Evolutionary conservation across 2,329 filamentous ascomycete genomes (phyloP).

Genomic region (Tympanopsis confertula): DNA sequence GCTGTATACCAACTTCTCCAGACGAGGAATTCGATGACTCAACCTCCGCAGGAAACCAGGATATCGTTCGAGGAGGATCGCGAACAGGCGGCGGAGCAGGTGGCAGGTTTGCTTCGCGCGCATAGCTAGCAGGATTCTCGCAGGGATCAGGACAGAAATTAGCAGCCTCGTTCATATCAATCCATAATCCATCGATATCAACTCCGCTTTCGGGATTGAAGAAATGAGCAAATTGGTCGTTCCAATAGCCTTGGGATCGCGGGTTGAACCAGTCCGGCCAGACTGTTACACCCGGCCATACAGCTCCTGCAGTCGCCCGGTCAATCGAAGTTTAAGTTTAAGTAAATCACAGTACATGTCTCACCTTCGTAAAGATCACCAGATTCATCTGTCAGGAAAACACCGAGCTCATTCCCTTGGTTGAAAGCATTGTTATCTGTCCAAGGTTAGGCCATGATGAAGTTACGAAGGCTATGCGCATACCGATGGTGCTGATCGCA

Average conservation of each 20-base stretch:
- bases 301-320: constrained; percentile 29
- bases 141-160: constrained; percentile 18
- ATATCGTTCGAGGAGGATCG: constrained; percentile 48
- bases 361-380: background rate
- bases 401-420: background rate
- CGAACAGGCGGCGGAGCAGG: constrained; percentile 53
- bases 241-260: constrained; percentile 31
- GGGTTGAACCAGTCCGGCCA: constrained; percentile 50
- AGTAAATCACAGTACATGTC: background rate
- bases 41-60: constrained; percentile 58
- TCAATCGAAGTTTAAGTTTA: background rate
- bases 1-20: constrained; percentile 11
- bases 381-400: background rate
- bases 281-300: constrained; percentile 45
- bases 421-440: constrained; percentile 5
- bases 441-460: constrained; percentile 25
- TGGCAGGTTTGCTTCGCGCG: constrained; percentile 32
- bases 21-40: constrained; percentile 36
- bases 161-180: constrained; percentile 20
- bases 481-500: constrained; percentile 21
- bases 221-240: constrained; percentile 7
- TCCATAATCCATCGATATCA: constrained; percentile 8
- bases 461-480: constrained; percentile 29
- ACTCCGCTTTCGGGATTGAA: constrained; percentile 4
- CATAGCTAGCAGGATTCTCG: constrained; percentile 19